Evolutionary conservation across 2,329 filamentous ascomycete genomes (phyloP).

Genomic region (Fusarium phyllophilum): DNA sequence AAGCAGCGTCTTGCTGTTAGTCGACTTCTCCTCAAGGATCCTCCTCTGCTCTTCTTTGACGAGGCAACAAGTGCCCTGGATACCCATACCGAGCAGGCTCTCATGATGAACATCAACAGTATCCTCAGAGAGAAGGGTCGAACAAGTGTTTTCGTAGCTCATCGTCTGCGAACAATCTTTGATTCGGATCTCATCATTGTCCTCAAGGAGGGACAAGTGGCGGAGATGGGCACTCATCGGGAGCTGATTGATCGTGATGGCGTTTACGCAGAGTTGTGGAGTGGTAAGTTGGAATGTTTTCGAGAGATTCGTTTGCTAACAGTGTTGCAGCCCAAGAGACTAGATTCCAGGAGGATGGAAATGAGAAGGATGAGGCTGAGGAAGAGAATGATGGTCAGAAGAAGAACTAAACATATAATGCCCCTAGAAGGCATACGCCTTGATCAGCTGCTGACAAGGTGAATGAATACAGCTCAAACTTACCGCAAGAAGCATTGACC

Average conservation of each 20-base stretch:
- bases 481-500: neutral
- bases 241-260: slow-evolving; percentile 82
- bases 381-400: slow-evolving; percentile 31
- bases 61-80: slow-evolving; percentile 94
- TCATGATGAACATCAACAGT: slow-evolving; percentile 92
- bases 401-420: slow-evolving; percentile 11
- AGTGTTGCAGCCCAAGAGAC: slow-evolving; percentile 67
- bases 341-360: slow-evolving; percentile 61
- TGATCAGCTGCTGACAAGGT: neutral
- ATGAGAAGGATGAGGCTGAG: slow-evolving; percentile 51
- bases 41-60: slow-evolving; percentile 91
- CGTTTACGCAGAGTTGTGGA: slow-evolving; percentile 91
- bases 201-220: slow-evolving; percentile 83
- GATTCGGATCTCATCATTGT: slow-evolving; percentile 95
- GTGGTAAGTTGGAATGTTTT: slow-evolving; percentile 65
- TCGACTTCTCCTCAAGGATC: slow-evolving; percentile 86
- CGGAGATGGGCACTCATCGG: slow-evolving; percentile 87
- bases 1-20: slow-evolving; percentile 91
- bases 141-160: slow-evolving; percentile 95
- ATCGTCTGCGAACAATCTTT: slow-evolving; percentile 90
- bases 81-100: slow-evolving; percentile 90
- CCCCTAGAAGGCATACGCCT: neutral
- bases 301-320: slow-evolving; percentile 11
- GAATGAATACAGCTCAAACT: slow-evolving; percentile 17
- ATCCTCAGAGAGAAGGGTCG: slow-evolving; percentile 88